Evolutionary conservation across 768 basidiomycete genomes (phyloP).

Genomic region (Termitomyces eurrhizus): DNA sequence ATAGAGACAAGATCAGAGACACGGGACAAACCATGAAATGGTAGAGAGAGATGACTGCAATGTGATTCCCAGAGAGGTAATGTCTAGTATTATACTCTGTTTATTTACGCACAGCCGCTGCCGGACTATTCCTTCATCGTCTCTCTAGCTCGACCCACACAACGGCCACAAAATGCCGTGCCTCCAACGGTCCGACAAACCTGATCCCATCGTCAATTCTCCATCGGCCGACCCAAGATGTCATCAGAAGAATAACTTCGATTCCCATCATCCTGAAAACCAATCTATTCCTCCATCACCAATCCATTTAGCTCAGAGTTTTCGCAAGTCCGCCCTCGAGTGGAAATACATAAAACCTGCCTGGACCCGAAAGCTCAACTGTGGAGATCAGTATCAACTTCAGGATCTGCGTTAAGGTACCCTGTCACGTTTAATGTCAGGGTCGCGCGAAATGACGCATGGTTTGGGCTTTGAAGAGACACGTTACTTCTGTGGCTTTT

Average conservation of each 20-base stretch:
- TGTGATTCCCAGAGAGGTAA: constrained; percentile 9
- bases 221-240: background rate
- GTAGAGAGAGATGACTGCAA: constrained; percentile 13
- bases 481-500: background rate
- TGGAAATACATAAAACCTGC: background rate
- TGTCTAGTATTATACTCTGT: constrained; percentile 18
- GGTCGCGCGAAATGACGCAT: constrained; percentile 3
- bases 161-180: constrained; percentile 22
- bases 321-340: background rate
- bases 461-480: background rate
- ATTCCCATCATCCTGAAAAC: background rate
- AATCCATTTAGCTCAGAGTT: background rate
- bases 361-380: background rate
- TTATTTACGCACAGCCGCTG: constrained; percentile 6
- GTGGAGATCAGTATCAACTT: background rate
- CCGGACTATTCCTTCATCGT: background rate
- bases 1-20: constrained; percentile 19
- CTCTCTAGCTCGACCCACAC: background rate
- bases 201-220: background rate
- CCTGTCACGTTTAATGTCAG: background rate
- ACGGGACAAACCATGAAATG: constrained; percentile 24
- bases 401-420: background rate
- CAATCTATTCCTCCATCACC: background rate
- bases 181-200: constrained; percentile 11
- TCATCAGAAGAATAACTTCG: background rate